Evolutionary conservation across 176 grass and related monocot genomes (phyloP), one percentile per base, ranked within the genome.

Genomic region (Cocos nucifera): DNA sequence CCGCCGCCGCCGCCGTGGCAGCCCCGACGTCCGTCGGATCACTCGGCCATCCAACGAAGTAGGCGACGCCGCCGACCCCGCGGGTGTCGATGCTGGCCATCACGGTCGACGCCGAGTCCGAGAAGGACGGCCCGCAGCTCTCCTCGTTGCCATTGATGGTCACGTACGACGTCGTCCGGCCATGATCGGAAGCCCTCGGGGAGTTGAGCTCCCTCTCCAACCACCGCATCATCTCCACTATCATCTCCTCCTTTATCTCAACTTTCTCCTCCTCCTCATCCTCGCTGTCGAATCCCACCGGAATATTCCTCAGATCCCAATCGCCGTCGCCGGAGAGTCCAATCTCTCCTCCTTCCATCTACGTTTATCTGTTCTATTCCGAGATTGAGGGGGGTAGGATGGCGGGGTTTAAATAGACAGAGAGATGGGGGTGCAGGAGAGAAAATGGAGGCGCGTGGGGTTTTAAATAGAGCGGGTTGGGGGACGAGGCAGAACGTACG

Each of bases 41-140:
- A 3, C 35, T 44, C 35, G 35, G 35, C 35, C 85, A 51, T 17
- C 58, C 1, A 22, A 51, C 44, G 19, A 64, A 64, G 48, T 51
- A 51, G 18, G 62, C 21, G 48, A 50, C 19, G 1, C 62, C 48
- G 62, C 39, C 67, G 2, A 57, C 79, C 8, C 55, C 61, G 9
- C 83, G 70, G 4, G 80, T 87, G 83, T 95, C 90, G 19, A 90
- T 68, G n/a, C 83, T 84, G 32, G 86, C 90, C 90, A 95, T 95
- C 3, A 95, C 78, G 3, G 78, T 87, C 15, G 80, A 82, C 27
- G 83, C 63, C 6, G 86, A 74, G 53, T 69, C 69, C 17, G 90
- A 90, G 86, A 95, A 90, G 66, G 90, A 95, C 39, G 90, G 84
- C 16, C 90, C 86, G 55, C 90, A 95, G 57, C 74, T 95, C 83